Evolutionary conservation across 1,139 yeast species (phyloP), one percentile per base, ranked within the genome.

Genomic region (Lodderomyces beijingensis): DNA sequence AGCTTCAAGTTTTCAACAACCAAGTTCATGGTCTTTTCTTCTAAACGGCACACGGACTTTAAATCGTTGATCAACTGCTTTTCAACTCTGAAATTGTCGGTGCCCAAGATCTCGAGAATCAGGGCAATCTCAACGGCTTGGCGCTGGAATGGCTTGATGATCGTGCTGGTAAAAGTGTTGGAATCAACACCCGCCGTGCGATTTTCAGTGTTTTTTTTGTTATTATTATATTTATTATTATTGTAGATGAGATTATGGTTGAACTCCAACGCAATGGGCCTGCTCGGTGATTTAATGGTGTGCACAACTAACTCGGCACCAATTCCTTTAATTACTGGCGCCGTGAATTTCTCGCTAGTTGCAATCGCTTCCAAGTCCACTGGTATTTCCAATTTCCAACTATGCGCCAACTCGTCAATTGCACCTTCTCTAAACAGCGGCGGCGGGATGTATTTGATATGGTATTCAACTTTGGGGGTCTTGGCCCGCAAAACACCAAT

Each of bases 241-340:
- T 55, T 51, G 39, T 57, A 62, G 10, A 67, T 49, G 49, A 65
- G 53, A 27, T 59, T 65, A 40, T 65, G 71, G 40, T 59, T 62
- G 33, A 68, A 51, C 38, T 67, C 73, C 12, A 67, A 40, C 1
- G 74, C 74, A 13, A 67, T 57, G 9, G 55, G 52, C 18, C 46
- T 40, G 29, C 53, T 52, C 8, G 51, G 50, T 2, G 71, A 59
- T 27, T 56, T 46, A 10, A 65, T 41, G 1, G 70, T 60, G 10
- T 58, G 41, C 1, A 54, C 66, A 8, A 55, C 56, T 28, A 67
- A 49, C 31, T 65, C 71, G 2, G 57, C 53, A 4, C 37, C 29
- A 3, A 65, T 36, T 0, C 41, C 25, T 40, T 61, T 63, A 29
- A 67, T 45, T 23, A 55, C 57, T 3, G 71, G 71, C 10, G 23